Percentiles rank a stretch among this genome's conserved stretches.
These are phyloP conservation scores for Gymnopilus junonius DNA, from an alignment of 768 basidiomycete species.

Conservation along the genomic window DNA sequence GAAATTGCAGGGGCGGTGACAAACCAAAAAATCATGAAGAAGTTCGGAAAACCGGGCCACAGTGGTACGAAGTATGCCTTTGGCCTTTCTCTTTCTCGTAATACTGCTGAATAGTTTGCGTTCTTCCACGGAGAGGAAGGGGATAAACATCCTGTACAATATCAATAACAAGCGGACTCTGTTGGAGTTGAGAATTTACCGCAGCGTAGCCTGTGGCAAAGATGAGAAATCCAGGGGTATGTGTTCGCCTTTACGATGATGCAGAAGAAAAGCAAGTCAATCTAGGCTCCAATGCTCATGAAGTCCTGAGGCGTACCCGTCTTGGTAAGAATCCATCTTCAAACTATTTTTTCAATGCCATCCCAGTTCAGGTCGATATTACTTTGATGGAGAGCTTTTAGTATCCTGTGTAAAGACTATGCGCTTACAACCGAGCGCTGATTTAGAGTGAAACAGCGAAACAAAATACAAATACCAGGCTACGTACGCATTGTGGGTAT, in stretches of 20 bases:
- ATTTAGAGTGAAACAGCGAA: neutral
- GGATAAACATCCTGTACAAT: slow-evolving; percentile 37
- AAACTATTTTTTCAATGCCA: slow-evolving; percentile 40
- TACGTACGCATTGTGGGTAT: slow-evolving; percentile 53
- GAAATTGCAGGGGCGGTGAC: neutral
- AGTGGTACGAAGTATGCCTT: slow-evolving; percentile 47
- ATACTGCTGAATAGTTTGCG: slow-evolving; percentile 41
- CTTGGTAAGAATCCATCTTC: slow-evolving; percentile 45
- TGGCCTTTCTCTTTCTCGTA: slow-evolving; percentile 39
- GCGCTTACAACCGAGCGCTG: slow-evolving; percentile 59
- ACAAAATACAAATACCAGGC: neutral
- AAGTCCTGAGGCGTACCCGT: slow-evolving; percentile 29
- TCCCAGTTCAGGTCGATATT: slow-evolving; percentile 52
- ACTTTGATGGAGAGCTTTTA: slow-evolving; percentile 44
- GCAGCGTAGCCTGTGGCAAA: slow-evolving; percentile 41
- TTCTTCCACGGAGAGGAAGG: slow-evolving; percentile 33
- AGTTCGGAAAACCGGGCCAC: slow-evolving; percentile 51
- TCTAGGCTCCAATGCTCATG: too few species aligned
- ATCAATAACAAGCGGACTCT: neutral
- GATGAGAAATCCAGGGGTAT: slow-evolving; percentile 43
- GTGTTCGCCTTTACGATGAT: slow-evolving; percentile 29
- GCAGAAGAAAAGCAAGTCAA: too few species aligned
- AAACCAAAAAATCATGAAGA: slow-evolving; percentile 44
- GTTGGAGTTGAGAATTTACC: slow-evolving; percentile 1
- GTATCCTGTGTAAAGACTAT: slow-evolving; percentile 52